A percentile compares a stretch with the other conserved stretches of the same genome.
Evolutionary conservation across 1,284 basidiomycete genomes (phyloP).

Genomic region (Phylloboletellus chloephorus): DNA sequence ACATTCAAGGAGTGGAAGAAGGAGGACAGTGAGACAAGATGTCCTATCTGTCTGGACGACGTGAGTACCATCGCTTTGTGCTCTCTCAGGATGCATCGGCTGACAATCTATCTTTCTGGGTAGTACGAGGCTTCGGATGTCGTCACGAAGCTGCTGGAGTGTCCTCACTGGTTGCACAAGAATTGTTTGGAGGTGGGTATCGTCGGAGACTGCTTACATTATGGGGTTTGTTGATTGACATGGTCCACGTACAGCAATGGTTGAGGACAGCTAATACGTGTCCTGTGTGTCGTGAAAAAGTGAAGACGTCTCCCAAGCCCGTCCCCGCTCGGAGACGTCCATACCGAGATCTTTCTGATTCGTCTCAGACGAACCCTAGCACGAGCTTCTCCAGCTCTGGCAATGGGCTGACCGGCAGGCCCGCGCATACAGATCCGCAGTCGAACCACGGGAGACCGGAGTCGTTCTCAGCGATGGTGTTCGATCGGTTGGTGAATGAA

Average conservation of each 20-base stretch:
- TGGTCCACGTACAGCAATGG: constrained; percentile 49
- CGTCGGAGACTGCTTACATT: background rate
- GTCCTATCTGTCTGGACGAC: constrained; percentile 76
- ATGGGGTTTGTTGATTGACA: background rate
- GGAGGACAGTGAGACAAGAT: constrained; percentile 58
- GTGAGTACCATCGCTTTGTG: constrained; percentile 38
- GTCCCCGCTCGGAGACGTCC: constrained; percentile 20
- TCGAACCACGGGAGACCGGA: constrained; percentile 15
- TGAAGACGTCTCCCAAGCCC: constrained; percentile 31
- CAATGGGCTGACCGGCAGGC: constrained; percentile 6
- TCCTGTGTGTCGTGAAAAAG: constrained; percentile 58
- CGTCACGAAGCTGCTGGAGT: constrained; percentile 59
- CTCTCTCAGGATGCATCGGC: background rate
- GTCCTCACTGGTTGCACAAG: constrained; percentile 72
- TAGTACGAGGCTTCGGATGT: constrained; percentile 58
- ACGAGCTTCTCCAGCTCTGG: constrained; percentile 1
- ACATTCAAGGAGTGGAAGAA: constrained; percentile 63
- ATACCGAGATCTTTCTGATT: constrained; percentile 3
- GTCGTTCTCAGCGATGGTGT: constrained; percentile 17
- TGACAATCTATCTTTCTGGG: constrained; percentile 11
- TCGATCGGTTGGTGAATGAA: constrained; percentile 22
- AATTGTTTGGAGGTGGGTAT: constrained; percentile 59
- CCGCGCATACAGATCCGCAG: constrained; percentile 3
- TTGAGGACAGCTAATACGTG: constrained; percentile 59
- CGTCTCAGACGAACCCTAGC: constrained; percentile 10